Evolutionary conservation across 192 early-diverging fungal species (phyloP), one percentile per base, ranked within the genome.

Genomic region (Coemansia sp.): DNA sequence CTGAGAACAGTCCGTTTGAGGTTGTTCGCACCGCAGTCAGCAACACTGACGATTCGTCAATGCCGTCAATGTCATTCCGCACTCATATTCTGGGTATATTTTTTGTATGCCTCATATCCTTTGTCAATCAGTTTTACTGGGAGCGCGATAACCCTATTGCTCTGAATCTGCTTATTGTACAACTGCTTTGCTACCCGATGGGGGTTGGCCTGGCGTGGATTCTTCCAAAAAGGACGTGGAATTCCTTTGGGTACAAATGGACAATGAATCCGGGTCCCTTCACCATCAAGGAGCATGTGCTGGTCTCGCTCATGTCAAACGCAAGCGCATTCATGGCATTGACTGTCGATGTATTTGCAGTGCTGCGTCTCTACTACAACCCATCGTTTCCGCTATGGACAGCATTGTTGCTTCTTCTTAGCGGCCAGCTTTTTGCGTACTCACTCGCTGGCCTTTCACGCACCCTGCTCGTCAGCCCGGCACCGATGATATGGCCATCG

Each of bases 401-500:
- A 41, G 82, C 88, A 37, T 67, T 94, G 20, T 53, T 92, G 5
- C 71, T 94, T 19, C 73, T 94, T 8, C 64, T 95, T 11, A 87
- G 90, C 2, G 91, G 91, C 39, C 86, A 89, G 66, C 57, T 87
- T 42, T 72, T 91, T 63, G 89, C 87, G 8, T 89, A 86, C 53
- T 85, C 87, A 7, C 58, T 92, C 72, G 91, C 90, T 66, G 94
- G 91, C 68, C 79, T 89, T 25, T 85, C 83, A 42, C 90, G 94
- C 43, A 87, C 87, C 8, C 90, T 89, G 65, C 80, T 98, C 49
- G 94, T 98, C 19, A 84, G 88, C 19, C 94, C 94, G 32, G 79
- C 91, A 5, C 79, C 88, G 7, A 95, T 97, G 93, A 85, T 93
- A 37, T 99, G 95, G 95, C 95, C 95, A 4, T 71, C 86, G 8